Conservation (phyloP, 495 filamentous ascomycete genomes). For the Pseudevernia furfuracea region DNA sequence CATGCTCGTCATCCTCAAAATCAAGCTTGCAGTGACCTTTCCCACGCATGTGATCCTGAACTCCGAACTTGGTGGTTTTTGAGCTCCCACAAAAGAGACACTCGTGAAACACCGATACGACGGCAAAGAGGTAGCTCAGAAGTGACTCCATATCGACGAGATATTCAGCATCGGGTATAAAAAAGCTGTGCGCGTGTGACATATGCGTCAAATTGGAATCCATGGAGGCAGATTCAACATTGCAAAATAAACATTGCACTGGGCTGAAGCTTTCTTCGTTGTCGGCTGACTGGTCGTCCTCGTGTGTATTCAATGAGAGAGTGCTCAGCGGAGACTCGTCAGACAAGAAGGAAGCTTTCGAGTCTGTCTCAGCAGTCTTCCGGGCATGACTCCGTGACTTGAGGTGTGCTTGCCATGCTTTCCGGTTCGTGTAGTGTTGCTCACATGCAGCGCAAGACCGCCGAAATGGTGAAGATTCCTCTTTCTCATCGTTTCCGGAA, state of each 20-base stretch:
- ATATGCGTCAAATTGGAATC: slow-evolving; percentile 31
- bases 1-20: slow-evolving; percentile 22
- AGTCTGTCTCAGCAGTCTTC: slow-evolving; percentile 9
- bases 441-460: slow-evolving; percentile 3
- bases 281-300: slow-evolving; percentile 6
- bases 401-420: slow-evolving; percentile 10
- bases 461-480: slow-evolving; percentile 9
- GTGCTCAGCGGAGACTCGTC: slow-evolving; percentile 9
- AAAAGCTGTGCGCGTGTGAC: slow-evolving; percentile 30
- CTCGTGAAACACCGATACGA: slow-evolving; percentile 31
- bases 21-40: slow-evolving; percentile 34
- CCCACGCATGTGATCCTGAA: slow-evolving; percentile 31
- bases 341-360: slow-evolving; percentile 9
- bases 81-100: slow-evolving; percentile 31
- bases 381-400: slow-evolving; percentile 7
- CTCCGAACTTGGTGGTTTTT: slow-evolving; percentile 24
- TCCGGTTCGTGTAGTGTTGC: slow-evolving; percentile 9
- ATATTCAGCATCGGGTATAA: slow-evolving; percentile 26
- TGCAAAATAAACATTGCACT: slow-evolving; percentile 29
- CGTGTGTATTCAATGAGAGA: slow-evolving; percentile 1
- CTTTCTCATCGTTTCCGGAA: slow-evolving; percentile 9
- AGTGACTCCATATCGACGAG: slow-evolving; percentile 30
- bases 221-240: slow-evolving; percentile 22
- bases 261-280: slow-evolving; percentile 14
- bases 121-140: slow-evolving; percentile 28